A percentile compares a stretch with the other conserved stretches of the same genome.
These are phyloP conservation scores for Nyssa sinensis DNA, from an alignment of 148 eudicot species.

Conservation along the genomic window DNA sequence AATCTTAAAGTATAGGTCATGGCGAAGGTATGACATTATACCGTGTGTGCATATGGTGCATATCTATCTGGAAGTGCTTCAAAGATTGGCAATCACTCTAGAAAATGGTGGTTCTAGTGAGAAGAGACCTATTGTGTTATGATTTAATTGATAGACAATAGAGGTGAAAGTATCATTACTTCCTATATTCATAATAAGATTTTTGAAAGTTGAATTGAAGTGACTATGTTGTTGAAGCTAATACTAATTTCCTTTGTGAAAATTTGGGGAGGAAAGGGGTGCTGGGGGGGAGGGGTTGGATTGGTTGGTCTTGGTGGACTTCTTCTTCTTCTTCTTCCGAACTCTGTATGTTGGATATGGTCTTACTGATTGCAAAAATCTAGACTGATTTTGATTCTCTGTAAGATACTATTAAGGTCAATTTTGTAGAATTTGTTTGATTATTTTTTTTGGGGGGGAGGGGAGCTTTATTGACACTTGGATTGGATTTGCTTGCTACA, in stretches of 20 bases:
- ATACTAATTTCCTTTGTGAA: neutral
- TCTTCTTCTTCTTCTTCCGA: neutral
- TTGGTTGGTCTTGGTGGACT: neutral
- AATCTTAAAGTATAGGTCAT: neutral
- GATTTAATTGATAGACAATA: too few relatives aligned
- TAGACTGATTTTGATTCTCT: neutral
- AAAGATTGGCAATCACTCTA: too few relatives aligned
- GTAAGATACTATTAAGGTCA: neutral
- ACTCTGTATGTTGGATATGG: neutral
- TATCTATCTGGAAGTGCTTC: too few relatives aligned
- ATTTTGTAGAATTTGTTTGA: neutral
- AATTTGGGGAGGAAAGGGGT: neutral
- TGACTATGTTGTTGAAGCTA: neutral
- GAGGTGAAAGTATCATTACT: neutral
- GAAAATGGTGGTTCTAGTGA: too few relatives aligned
- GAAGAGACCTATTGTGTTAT: too few relatives aligned
- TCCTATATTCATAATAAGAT: too few relatives aligned
- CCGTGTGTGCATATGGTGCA: neutral
- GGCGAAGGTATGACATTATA: neutral
- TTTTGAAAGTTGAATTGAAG: neutral
- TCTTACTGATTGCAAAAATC: neutral
- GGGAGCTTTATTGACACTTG: too few relatives aligned
- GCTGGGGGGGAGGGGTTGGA: neutral
- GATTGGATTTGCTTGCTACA: too few relatives aligned
- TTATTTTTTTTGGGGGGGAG: too few relatives aligned